Conservation (phyloP, 2,329 filamentous ascomycete species). For the Rhynchosporium agropyri region DNA sequence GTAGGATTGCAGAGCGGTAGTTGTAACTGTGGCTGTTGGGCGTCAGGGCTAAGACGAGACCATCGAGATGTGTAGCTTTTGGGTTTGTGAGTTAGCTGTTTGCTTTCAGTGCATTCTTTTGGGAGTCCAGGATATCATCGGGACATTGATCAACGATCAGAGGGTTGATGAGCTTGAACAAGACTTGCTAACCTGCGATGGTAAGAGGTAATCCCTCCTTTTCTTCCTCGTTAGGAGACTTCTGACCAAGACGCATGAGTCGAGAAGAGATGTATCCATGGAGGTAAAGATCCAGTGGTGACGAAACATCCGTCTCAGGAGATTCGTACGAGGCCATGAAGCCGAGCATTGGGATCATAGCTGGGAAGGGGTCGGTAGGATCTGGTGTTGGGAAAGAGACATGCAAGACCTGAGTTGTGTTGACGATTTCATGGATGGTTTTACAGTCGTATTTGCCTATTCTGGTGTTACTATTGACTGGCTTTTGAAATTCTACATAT, state of each 20-base stretch:
- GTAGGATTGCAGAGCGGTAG: constrained; percentile 73
- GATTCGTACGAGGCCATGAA: constrained; percentile 73
- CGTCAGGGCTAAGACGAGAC: constrained; percentile 76
- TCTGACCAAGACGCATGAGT: constrained; percentile 65
- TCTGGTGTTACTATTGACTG: constrained; percentile 23
- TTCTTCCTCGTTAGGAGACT: constrained; percentile 21
- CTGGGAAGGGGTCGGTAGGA: constrained; percentile 48
- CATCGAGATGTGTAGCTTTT: constrained; percentile 71
- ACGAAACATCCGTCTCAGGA: constrained; percentile 60
- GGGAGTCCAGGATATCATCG: too few relatives aligned
- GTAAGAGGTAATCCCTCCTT: constrained; percentile 67
- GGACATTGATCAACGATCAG: too few relatives aligned
- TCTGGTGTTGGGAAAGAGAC: constrained; percentile 71
- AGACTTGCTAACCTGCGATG: constrained; percentile 49
- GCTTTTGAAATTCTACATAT: too few relatives aligned
- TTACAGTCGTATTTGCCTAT: constrained; percentile 71
- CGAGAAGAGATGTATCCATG: constrained; percentile 84
- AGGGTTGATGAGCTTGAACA: too few relatives aligned
- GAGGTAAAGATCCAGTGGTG: constrained; percentile 75
- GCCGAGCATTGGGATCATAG: constrained; percentile 77
- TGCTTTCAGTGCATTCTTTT: too few relatives aligned
- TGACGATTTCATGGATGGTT: constrained; percentile 76
- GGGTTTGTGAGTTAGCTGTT: too few relatives aligned
- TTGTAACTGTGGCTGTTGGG: constrained; percentile 84
- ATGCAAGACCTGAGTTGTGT: constrained; percentile 73